Percentiles rank a stretch among this genome's conserved stretches.
Evolutionary conservation across 371 early-diverging fungal species (phyloP).

Genomic region (Zychaea mexicana): DNA sequence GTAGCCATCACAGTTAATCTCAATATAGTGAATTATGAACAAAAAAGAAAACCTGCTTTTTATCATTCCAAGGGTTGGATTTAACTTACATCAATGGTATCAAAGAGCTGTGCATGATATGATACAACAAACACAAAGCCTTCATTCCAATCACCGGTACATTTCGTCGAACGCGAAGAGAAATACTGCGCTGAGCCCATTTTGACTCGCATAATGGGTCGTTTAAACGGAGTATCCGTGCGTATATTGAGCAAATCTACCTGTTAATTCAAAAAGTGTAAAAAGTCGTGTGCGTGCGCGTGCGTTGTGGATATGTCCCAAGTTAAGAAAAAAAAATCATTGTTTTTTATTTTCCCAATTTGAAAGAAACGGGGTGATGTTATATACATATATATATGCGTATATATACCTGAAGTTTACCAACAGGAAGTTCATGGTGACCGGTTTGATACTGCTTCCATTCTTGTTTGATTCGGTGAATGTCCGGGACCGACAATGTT

Average conservation of each 20-base stretch:
- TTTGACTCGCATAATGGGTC: conserved; percentile 44
- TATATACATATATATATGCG: too few relatives aligned
- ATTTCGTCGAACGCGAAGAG: conserved; percentile 32
- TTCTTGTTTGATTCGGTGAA: conserved; percentile 33
- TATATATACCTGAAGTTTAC: conserved; percentile 38
- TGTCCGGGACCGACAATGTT: conserved; percentile 40
- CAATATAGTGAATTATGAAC: too few relatives aligned
- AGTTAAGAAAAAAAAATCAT: too few relatives aligned
- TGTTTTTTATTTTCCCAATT: not conserved
- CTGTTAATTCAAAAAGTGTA: conserved; percentile 13
- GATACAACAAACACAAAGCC: conserved; percentile 45
- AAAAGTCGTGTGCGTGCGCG: too few relatives aligned
- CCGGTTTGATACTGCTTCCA: conserved; percentile 34
- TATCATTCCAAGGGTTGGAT: not conserved
- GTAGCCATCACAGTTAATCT: too few relatives aligned
- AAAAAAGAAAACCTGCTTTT: not conserved
- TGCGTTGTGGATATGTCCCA: too few relatives aligned
- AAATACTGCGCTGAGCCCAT: conserved; percentile 51
- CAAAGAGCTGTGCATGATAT: conserved; percentile 46
- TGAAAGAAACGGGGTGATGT: not conserved
- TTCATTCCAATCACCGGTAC: conserved; percentile 52
- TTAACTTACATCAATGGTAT: conserved; percentile 48
- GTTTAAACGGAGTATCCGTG: conserved; percentile 31
- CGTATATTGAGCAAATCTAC: conserved; percentile 50
- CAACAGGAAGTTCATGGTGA: conserved; percentile 7